These are phyloP conservation scores for Pseudogymnoascus sp. DNA, from an alignment of 2,329 filamentous ascomycete genomes.

Conservation along the genomic window DNA sequence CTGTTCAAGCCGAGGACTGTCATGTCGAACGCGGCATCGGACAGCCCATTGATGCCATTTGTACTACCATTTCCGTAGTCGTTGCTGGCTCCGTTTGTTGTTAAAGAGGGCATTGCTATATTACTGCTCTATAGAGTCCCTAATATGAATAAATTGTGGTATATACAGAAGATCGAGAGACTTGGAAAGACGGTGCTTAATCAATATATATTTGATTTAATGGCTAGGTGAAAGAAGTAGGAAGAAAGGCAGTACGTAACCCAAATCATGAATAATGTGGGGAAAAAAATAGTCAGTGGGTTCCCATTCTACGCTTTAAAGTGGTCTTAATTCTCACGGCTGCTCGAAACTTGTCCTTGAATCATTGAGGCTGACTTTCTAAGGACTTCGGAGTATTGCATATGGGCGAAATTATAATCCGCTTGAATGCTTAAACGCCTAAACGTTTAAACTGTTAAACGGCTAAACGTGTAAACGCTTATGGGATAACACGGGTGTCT, in stretches of 20 bases:
- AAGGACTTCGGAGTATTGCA: neutral
- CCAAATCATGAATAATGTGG: neutral
- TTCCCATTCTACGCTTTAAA: neutral
- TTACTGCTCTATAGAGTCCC: neutral
- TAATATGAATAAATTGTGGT: neutral
- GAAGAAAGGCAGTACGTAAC: neutral
- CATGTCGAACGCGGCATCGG: slow-evolving; percentile 35
- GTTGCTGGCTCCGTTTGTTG: neutral
- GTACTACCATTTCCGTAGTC: neutral
- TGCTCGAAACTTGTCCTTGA: neutral
- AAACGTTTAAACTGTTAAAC: neutral
- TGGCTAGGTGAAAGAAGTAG: neutral
- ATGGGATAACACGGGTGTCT: neutral
- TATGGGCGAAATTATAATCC: slow-evolving; percentile 11
- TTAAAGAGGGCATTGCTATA: neutral
- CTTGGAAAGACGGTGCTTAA: neutral
- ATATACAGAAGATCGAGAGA: neutral
- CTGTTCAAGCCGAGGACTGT: slow-evolving; percentile 49
- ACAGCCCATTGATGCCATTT: neutral
- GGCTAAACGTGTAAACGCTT: neutral
- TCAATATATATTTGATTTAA: neutral
- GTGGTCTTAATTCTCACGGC: neutral
- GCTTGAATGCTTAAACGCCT: neutral
- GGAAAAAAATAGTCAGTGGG: neutral
- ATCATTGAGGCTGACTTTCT: neutral